Evolutionary conservation across 2,329 filamentous ascomycete species (phyloP).

Genomic region (Monosporascus sp.): DNA sequence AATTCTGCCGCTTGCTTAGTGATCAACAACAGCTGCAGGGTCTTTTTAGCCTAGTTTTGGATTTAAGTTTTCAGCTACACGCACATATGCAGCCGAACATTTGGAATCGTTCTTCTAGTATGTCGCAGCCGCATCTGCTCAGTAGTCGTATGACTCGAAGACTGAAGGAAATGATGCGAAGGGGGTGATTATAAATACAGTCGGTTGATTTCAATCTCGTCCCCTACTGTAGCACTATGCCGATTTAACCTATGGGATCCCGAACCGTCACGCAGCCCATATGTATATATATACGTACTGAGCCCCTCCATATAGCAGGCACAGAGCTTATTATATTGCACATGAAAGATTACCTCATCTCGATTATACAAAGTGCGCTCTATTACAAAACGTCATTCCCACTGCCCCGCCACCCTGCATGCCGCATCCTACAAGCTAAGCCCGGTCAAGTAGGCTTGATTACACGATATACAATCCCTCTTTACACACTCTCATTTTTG

Average conservation of each 20-base stretch:
- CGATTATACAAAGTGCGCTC: not conserved
- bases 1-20: too few species aligned
- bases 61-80: not conserved
- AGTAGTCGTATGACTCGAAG: not conserved
- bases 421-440: too few species aligned
- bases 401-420: not conserved
- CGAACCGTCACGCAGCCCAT: too few species aligned
- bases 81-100: not conserved
- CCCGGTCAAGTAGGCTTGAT: not conserved
- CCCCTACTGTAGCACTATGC: too few species aligned
- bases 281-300: too few species aligned
- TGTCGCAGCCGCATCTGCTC: not conserved
- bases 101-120: not conserved
- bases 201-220: too few species aligned
- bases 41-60: not conserved
- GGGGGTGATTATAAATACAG: too few species aligned
- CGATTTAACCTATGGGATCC: too few species aligned
- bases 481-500: not conserved
- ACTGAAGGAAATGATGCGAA: not conserved
- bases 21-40: too few species aligned
- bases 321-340: slow-evolving; percentile 1
- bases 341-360: not conserved
- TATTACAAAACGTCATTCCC: not conserved
- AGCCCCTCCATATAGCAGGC: too few species aligned
- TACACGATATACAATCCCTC: not conserved